A percentile compares a stretch with the other conserved stretches of the same genome.
Evolutionary conservation across 2,329 filamentous ascomycete species (phyloP).

Genomic region (Xylariaceae sp.): DNA sequence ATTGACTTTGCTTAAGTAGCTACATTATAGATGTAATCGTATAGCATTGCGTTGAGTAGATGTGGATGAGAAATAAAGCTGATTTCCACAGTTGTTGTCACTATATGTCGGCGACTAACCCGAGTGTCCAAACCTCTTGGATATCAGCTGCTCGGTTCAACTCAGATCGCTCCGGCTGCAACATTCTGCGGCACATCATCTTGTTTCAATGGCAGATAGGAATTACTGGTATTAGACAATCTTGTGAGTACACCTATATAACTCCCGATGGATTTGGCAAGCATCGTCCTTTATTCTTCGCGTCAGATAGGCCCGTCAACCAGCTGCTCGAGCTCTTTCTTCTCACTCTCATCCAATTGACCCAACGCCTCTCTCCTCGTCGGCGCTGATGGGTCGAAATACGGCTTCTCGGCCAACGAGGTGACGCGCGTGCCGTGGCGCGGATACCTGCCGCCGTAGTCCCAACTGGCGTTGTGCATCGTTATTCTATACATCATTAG

Average conservation of each 20-base stretch:
- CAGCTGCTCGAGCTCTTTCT: constrained; percentile 42
- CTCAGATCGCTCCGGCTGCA: no score
- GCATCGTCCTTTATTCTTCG: not conserved
- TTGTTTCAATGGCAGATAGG: no score
- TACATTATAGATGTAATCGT: not conserved
- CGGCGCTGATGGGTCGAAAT: constrained; percentile 60
- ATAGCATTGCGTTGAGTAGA: not conserved
- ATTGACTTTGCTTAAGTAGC: constrained; percentile 32
- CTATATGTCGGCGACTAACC: not conserved
- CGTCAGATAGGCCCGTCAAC: constrained; percentile 24
- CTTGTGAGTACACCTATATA: not conserved
- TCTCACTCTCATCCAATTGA: constrained; percentile 54
- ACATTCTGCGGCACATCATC: no score
- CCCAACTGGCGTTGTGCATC: constrained; percentile 71
- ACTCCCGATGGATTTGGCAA: not conserved
- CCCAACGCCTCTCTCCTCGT: constrained; percentile 64
- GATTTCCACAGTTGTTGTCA: not conserved
- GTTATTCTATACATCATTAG: constrained; percentile 49
- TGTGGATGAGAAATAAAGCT: not conserved
- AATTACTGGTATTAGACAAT: no score
- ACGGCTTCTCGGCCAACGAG: constrained; percentile 66
- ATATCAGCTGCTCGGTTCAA: not conserved
- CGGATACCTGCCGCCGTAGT: constrained; percentile 64
- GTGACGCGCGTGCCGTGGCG: constrained; percentile 71
- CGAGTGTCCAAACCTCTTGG: no score